Evolutionary conservation across 2,329 filamentous ascomycete genomes (phyloP).

Genomic region (Byssochlamys sp.): DNA sequence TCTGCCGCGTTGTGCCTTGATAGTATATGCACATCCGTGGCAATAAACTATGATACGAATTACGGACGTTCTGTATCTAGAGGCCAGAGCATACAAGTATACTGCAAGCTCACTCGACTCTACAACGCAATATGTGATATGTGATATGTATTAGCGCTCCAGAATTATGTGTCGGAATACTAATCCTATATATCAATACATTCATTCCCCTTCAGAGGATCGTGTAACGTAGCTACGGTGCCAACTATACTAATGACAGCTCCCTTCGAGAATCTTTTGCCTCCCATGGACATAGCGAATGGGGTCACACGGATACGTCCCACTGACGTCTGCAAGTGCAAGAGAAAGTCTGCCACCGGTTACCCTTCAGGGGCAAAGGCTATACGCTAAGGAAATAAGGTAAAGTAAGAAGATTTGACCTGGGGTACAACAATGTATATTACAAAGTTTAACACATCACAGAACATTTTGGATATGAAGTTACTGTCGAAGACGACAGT

Average conservation of each 20-base stretch:
- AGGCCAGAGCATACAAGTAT: not conserved
- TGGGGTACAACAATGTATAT: not conserved
- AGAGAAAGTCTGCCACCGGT: not conserved
- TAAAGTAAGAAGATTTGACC: not conserved
- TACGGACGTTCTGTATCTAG: too few relatives aligned
- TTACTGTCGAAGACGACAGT: not conserved
- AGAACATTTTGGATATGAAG: not conserved
- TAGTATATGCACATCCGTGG: not conserved
- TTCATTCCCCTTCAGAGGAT: not conserved
- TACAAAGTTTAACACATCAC: not conserved
- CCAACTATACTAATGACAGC: not conserved
- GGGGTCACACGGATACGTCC: not conserved
- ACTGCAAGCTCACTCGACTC: not conserved
- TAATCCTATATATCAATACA: not conserved
- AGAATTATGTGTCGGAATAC: not conserved
- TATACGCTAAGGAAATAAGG: not conserved
- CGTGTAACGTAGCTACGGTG: not conserved
- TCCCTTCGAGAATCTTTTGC: not conserved
- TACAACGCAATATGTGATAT: not conserved
- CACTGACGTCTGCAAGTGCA: not conserved
- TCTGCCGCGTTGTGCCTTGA: constrained; percentile 6
- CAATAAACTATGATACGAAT: not conserved
- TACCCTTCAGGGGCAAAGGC: not conserved
- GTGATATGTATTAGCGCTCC: not conserved
- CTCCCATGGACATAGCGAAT: not conserved